A percentile compares a stretch with the other conserved stretches of the same genome.
Evolutionary conservation across 164 flowering plant species (phyloP).

Genomic region (Platanus orientalis): DNA sequence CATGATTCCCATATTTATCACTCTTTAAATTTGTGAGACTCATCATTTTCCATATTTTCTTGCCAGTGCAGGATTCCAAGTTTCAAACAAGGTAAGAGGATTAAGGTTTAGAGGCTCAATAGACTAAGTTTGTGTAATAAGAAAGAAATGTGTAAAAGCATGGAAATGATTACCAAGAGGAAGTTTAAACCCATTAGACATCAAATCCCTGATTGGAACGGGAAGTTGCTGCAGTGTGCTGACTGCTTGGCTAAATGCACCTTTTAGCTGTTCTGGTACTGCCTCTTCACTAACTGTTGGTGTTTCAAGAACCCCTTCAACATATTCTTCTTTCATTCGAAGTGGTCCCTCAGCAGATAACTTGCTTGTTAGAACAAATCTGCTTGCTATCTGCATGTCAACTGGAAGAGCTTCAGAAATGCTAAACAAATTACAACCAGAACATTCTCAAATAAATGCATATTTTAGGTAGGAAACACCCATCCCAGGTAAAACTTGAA

Average conservation of each 20-base stretch:
- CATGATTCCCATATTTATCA: too few species aligned
- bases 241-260: conserved; percentile 64
- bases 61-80: too few species aligned
- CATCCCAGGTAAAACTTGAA: not conserved
- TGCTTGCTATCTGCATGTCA: conserved; percentile 76
- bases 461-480: not conserved
- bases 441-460: not conserved
- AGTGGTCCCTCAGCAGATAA: conserved; percentile 89
- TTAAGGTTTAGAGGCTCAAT: too few species aligned
- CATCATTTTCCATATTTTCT: too few species aligned
- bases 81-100: too few species aligned
- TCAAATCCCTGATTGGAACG: conserved; percentile 51
- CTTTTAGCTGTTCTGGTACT: conserved; percentile 73
- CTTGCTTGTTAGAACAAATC: conserved; percentile 48
- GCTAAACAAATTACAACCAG: not conserved
- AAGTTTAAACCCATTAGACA: conserved; percentile 56
- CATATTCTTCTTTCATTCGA: conserved; percentile 85
- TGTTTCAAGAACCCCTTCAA: conserved; percentile 62
- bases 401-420: conserved; percentile 13
- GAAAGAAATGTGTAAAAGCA: not conserved
- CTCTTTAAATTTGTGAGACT: too few species aligned
- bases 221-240: conserved; percentile 77
- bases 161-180: conserved; percentile 61
- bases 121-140: not conserved
- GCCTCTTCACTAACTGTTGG: conserved; percentile 65